A percentile compares a stretch with the other conserved stretches of the same genome.
These are phyloP conservation scores for Chlorella sp. DNA, from an alignment of 139 green algal species.

Conservation along the genomic window DNA sequence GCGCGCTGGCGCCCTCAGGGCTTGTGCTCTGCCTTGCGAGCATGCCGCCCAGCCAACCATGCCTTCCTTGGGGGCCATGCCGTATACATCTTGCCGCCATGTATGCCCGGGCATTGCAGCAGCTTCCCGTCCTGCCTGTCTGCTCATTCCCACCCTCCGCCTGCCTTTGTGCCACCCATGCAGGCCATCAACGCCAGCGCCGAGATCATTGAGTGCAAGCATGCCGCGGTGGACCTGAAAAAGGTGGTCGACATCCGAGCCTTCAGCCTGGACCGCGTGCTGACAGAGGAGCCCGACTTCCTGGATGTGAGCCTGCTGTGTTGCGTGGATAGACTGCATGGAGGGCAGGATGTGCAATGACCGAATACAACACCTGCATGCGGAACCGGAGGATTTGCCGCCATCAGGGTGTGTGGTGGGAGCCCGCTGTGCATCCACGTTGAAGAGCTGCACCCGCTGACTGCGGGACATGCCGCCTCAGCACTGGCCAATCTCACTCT, in stretches of 20 bases:
- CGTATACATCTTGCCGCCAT: not conserved
- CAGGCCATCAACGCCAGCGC: slow-evolving; percentile 18
- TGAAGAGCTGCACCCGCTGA: too few relatives aligned
- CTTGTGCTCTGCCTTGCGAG: too few relatives aligned
- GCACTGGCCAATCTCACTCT: too few relatives aligned
- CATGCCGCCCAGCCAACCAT: slow-evolving; percentile 19
- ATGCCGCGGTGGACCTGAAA: slow-evolving; percentile 71
- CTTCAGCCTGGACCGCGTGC: slow-evolving; percentile 90
- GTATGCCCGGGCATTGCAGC: too few relatives aligned
- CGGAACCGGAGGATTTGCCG: too few relatives aligned
- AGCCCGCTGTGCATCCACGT: too few relatives aligned
- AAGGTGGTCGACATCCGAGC: slow-evolving; percentile 91
- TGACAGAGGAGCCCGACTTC: slow-evolving; percentile 60
- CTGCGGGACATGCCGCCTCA: too few relatives aligned
- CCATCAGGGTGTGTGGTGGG: too few relatives aligned
- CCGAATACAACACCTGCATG: too few relatives aligned
- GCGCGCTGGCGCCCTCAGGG: too few relatives aligned
- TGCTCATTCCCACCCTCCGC: not conserved
- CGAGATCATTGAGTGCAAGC: slow-evolving; percentile 32
- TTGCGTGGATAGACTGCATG: not conserved
- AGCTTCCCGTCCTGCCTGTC: not conserved
- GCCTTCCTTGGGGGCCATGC: not conserved
- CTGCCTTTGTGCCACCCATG: not conserved
- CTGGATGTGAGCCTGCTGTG: slow-evolving; percentile 9
- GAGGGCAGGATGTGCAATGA: too few relatives aligned